phyloP scores from a whole-genome alignment of 2,329 filamentous ascomycete species.

The Botrytis hyacinthi region DNA sequence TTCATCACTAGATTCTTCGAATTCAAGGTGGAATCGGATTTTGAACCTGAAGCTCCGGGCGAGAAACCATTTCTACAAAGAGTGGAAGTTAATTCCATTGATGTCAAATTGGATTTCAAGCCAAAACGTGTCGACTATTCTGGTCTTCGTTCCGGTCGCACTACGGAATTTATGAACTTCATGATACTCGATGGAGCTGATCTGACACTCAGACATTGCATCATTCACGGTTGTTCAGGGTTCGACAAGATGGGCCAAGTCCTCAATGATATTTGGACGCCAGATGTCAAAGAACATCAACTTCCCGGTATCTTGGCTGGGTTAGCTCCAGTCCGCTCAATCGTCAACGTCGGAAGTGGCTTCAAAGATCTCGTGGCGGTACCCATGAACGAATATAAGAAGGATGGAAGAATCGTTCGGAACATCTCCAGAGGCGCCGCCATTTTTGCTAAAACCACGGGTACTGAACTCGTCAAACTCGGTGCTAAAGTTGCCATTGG shows the following conservation, averaged over 20 bases:
- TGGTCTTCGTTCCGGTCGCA: constrained; percentile 86
- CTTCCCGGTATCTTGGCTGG: constrained; percentile 86
- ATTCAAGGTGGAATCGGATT: constrained; percentile 77
- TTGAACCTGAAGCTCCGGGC: constrained; percentile 56
- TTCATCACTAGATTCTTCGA: constrained; percentile 98
- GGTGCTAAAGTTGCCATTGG: constrained; percentile 93
- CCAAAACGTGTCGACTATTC: constrained; percentile 97
- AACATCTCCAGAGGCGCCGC: constrained; percentile 88
- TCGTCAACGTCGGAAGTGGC: constrained; percentile 88
- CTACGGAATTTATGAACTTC: constrained; percentile 99
- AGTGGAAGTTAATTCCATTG: constrained; percentile 80
- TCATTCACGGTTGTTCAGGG: constrained; percentile 87
- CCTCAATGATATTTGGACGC: constrained; percentile 95
- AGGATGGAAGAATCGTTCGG: constrained; percentile 87
- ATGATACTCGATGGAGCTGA: constrained; percentile 85
- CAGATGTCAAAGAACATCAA: constrained; percentile 85
- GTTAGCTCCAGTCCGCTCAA: constrained; percentile 80
- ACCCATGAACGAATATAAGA: constrained; percentile 87
- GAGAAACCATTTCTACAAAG: constrained; percentile 87
- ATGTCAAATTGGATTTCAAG: constrained; percentile 91
- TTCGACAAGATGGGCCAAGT: constrained; percentile 88
- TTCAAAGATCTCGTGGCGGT: constrained; percentile 84
- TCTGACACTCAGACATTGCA: constrained; percentile 81
- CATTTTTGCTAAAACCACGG: constrained; percentile 89
- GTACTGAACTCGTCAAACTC: constrained; percentile 88